Conservation (phyloP, 2,329 filamentous ascomycete species). For the Blastomyces percursus region DNA sequence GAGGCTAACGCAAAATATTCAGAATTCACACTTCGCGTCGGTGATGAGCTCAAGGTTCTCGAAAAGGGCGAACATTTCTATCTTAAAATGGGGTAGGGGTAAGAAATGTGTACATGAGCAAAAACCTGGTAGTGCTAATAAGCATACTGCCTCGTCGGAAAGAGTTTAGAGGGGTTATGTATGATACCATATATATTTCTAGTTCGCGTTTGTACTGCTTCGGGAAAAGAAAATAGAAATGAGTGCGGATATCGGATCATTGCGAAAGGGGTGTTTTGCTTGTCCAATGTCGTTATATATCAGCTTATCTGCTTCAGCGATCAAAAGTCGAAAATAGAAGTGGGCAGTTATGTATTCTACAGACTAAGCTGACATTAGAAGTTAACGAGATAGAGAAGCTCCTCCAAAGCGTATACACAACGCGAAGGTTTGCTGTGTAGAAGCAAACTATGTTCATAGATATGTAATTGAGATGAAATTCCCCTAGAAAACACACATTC, state of each 20-base stretch:
- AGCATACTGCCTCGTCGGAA: background rate
- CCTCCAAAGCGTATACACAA: background rate
- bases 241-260: background rate
- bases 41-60: slow-evolving; percentile 31
- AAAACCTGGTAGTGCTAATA: background rate
- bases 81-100: slow-evolving; percentile 20
- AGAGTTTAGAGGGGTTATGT: background rate
- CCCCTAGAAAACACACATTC: background rate
- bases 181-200: background rate
- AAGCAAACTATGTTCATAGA: background rate
- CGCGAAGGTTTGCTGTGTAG: background rate
- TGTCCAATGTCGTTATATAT: background rate
- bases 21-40: slow-evolving; percentile 28
- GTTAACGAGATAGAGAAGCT: background rate
- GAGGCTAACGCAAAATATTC: background rate
- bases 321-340: background rate
- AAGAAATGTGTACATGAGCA: background rate
- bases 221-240: background rate
- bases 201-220: background rate
- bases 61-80: slow-evolving; percentile 36
- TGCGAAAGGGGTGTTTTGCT: background rate
- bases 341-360: background rate
- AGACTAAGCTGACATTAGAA: too few species aligned
- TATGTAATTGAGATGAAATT: background rate
- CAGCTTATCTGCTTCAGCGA: background rate